These are phyloP conservation scores for Mycena galopus DNA, from an alignment of 768 basidiomycete genomes.

Conservation along the genomic window DNA sequence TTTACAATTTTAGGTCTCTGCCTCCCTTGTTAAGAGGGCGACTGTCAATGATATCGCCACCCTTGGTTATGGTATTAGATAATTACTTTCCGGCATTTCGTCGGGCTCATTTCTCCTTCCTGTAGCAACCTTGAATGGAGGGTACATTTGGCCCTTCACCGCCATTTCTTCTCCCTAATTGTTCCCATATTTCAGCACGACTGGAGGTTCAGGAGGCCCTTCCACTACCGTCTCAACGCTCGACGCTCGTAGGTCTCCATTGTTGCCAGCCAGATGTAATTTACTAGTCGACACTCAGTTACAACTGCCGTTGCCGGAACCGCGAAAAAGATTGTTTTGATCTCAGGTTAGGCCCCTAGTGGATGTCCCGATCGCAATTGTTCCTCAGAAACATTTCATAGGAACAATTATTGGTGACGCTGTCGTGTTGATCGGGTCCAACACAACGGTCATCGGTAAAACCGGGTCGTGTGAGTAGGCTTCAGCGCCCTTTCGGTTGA, in stretches of 20 bases:
- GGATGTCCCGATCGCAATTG: neutral
- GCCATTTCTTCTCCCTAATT: conserved; percentile 3
- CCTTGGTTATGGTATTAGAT: conserved; percentile 41
- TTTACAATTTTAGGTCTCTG: conserved; percentile 1
- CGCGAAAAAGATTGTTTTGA: conserved; percentile 58
- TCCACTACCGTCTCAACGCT: conserved; percentile 59
- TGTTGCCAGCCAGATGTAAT: neutral
- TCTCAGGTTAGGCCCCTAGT: conserved; percentile 46
- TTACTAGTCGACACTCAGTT: conserved; percentile 30
- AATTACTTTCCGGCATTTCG: neutral
- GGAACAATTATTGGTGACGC: conserved; percentile 55
- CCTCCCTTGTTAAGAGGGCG: conserved; percentile 49
- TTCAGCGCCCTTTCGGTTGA: neutral
- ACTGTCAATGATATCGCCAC: conserved; percentile 39
- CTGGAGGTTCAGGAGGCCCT: conserved; percentile 58
- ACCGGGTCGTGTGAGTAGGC: conserved; percentile 51
- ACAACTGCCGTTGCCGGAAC: conserved; percentile 56
- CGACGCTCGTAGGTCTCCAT: conserved; percentile 40
- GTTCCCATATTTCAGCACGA: conserved; percentile 47
- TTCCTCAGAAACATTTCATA: neutral
- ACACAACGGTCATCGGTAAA: conserved; percentile 58
- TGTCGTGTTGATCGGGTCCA: conserved; percentile 59
- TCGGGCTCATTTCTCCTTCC: neutral
- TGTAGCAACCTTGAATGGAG: conserved; percentile 37
- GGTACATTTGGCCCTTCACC: conserved; percentile 20